Conservation (phyloP, 306 rosid genomes). For the Mimosa pudica region DNA sequence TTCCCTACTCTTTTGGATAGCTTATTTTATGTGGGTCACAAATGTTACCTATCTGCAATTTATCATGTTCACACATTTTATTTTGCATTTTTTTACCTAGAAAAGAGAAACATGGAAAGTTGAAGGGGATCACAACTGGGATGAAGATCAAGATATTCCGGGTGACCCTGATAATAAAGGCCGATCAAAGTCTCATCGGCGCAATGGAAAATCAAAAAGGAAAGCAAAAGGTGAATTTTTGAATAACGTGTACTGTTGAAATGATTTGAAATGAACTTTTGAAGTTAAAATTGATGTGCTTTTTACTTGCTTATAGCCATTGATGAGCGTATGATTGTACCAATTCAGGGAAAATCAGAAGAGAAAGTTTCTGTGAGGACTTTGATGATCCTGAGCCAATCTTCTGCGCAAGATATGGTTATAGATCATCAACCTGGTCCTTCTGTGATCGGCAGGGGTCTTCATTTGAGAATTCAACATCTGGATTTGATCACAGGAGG, state of each 20-base stretch:
- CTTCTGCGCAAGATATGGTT: constrained; percentile 62
- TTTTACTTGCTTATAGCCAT: constrained; percentile 23
- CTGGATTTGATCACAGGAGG: constrained; percentile 52
- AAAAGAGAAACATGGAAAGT: constrained; percentile 48
- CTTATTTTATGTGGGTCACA: constrained; percentile 19
- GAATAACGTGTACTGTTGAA: constrained; percentile 9
- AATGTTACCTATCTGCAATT: constrained; percentile 7
- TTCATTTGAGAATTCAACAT: constrained; percentile 46
- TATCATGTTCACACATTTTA: constrained; percentile 18
- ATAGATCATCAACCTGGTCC: constrained; percentile 64
- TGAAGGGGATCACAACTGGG: constrained; percentile 34
- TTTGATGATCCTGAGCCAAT: constrained; percentile 51
- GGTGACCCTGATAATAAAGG: constrained; percentile 45
- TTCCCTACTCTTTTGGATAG: constrained; percentile 19
- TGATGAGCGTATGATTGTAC: constrained; percentile 16
- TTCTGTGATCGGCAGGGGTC: constrained; percentile 42
- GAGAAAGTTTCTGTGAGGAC: constrained; percentile 51
- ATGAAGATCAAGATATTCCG: constrained; percentile 41
- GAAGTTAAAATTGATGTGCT: background rate
- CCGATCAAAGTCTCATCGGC: constrained; percentile 48
- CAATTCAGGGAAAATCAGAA: constrained; percentile 46
- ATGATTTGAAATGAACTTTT: constrained; percentile 18
- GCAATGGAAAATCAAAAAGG: constrained; percentile 54
- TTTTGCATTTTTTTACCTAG: constrained; percentile 37
- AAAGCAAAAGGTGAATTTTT: constrained; percentile 57